phyloP scores from a whole-genome alignment of 2,329 filamentous ascomycete genomes.

The Knufia fluminis region DNA sequence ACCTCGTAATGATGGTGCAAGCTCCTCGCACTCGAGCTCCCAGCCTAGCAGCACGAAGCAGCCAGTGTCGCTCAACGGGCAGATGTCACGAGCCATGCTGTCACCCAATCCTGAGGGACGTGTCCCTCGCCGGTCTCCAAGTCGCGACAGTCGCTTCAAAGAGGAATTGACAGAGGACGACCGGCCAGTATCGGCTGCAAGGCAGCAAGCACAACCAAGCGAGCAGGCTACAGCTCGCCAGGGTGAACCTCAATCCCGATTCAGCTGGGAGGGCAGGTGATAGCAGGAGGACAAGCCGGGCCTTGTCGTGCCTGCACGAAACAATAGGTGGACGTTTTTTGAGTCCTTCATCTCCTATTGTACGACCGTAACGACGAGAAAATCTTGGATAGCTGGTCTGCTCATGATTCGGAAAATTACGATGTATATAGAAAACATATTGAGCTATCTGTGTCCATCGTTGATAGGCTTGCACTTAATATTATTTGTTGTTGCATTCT shows the following conservation, averaged over 20 bases:
- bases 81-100: not conserved
- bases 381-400: too few species aligned
- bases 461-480: too few species aligned
- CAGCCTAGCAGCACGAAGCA: not conserved
- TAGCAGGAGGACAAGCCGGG: not conserved
- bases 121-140: constrained; percentile 12
- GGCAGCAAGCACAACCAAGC: not conserved
- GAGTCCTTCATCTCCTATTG: not conserved
- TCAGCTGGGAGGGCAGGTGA: not conserved
- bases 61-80: not conserved
- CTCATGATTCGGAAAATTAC: not conserved
- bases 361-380: not conserved
- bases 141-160: constrained; percentile 20
- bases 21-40: not conserved
- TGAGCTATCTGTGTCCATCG: not conserved
- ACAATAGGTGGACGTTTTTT: too few species aligned
- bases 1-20: constrained; percentile 6
- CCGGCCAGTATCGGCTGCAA: not conserved
- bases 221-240: not conserved
- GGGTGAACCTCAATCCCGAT: not conserved
- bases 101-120: not conserved
- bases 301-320: not conserved
- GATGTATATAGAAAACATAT: not conserved
- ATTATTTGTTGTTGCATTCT: too few species aligned
- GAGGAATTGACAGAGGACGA: constrained; percentile 18